phyloP scores from a whole-genome alignment of 2,329 filamentous ascomycete species.

The Pyricularia pennisetigena region DNA sequence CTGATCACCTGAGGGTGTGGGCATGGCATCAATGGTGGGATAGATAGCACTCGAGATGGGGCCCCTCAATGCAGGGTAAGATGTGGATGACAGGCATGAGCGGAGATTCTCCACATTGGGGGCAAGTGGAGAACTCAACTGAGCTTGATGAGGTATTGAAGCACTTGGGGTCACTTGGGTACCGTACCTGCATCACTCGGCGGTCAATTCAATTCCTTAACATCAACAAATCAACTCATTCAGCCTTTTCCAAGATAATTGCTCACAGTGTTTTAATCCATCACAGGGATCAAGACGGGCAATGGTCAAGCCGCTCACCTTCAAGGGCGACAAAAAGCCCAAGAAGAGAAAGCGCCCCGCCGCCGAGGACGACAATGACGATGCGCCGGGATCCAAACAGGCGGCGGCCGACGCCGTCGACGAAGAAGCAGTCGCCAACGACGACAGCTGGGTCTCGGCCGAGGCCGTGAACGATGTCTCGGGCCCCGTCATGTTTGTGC shows the following conservation, averaged over 20 bases:
- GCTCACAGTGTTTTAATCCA: too few species aligned
- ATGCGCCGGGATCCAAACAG: slow-evolving; percentile 17
- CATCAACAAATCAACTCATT: background rate
- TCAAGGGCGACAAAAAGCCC: slow-evolving; percentile 94
- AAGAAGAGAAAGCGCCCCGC: slow-evolving; percentile 74
- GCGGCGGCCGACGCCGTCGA: slow-evolving; percentile 20
- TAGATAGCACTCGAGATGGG: background rate
- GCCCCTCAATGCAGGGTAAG: background rate
- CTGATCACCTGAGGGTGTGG: background rate
- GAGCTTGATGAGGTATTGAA: background rate
- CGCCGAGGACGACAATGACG: slow-evolving; percentile 18
- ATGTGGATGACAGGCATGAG: background rate
- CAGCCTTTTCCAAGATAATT: background rate
- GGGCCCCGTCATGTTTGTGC: slow-evolving; percentile 73
- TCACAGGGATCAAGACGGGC: background rate
- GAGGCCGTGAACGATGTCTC: slow-evolving; percentile 64
- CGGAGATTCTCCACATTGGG: background rate
- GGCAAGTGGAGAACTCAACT: background rate
- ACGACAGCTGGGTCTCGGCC: slow-evolving; percentile 88
- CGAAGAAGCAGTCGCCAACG: slow-evolving; percentile 38
- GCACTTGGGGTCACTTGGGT: too few species aligned
- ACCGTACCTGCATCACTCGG: too few species aligned
- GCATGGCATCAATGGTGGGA: background rate
- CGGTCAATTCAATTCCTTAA: background rate
- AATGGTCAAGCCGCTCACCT: slow-evolving; percentile 84